These are phyloP conservation scores for Phytopythium litorale DNA, from an alignment of 352 stramenopile genomes.

Conservation along the genomic window DNA sequence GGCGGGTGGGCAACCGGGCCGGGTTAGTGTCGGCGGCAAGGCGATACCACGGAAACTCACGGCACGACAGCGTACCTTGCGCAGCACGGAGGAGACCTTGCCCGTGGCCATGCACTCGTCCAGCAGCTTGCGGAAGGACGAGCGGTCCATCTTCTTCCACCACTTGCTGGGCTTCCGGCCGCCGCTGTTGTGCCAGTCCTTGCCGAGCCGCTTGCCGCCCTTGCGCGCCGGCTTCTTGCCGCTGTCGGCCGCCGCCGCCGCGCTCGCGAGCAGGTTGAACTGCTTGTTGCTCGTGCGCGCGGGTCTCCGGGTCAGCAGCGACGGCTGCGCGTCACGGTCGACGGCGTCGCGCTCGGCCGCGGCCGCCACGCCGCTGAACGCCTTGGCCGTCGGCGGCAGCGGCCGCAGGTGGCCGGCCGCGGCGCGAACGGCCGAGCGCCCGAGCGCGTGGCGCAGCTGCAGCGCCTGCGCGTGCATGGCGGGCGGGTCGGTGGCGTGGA, in stretches of 20 bases:
- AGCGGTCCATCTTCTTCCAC: slow-evolving; percentile 55
- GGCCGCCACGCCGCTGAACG: neutral
- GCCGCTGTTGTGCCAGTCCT: neutral
- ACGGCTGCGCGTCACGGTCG: slow-evolving; percentile 2
- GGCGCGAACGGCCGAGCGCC: slow-evolving; percentile 1
- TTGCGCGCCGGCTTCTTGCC: neutral
- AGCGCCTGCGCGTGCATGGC: slow-evolving; percentile 18
- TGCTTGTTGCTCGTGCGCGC: slow-evolving; percentile 13
- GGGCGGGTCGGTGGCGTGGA: neutral
- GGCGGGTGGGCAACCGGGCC: neutral
- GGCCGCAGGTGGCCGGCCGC: neutral
- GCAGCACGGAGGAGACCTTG: slow-evolving; percentile 52
- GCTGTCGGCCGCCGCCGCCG: neutral
- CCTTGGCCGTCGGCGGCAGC: neutral
- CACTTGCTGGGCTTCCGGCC: slow-evolving; percentile 25
- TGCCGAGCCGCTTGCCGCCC: neutral
- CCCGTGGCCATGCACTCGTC: slow-evolving; percentile 51
- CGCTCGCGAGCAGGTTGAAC: slow-evolving; percentile 16
- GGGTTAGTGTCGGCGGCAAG: too few relatives aligned
- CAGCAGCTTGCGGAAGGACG: slow-evolving; percentile 55
- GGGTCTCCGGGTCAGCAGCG: neutral
- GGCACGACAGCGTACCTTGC: slow-evolving; percentile 22
- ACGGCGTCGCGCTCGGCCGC: neutral
- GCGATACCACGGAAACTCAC: neutral
- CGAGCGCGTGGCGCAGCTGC: slow-evolving; percentile 16